Percentiles rank a stretch among this genome's conserved stretches.
Conservation (phyloP, 805 yeast genomes). For the Lachancea fermentati region DNA sequence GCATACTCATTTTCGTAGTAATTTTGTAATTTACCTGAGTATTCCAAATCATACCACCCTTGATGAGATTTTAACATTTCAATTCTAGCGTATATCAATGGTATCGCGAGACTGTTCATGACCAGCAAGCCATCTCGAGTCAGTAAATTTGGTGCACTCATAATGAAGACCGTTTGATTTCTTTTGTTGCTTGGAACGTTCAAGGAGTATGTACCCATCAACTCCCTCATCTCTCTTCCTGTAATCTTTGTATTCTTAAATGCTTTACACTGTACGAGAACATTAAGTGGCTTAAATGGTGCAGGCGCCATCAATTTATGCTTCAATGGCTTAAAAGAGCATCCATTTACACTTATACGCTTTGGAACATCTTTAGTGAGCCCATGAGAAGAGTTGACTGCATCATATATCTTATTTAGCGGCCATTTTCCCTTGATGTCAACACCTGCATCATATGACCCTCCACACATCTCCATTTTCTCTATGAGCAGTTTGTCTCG, state of each 20-base stretch:
- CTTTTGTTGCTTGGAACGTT: constrained; percentile 14
- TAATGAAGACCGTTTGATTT: constrained; percentile 21
- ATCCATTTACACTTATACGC: constrained; percentile 16
- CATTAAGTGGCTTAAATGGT: constrained; percentile 14
- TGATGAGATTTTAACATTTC: constrained; percentile 19
- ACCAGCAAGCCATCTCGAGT: constrained; percentile 28
- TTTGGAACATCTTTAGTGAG: constrained; percentile 12
- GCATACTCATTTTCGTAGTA: constrained; percentile 31
- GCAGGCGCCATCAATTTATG: constrained; percentile 9
- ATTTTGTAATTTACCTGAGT: constrained; percentile 25
- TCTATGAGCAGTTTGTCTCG: constrained; percentile 22
- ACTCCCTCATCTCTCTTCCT: constrained; percentile 30
- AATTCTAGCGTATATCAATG: constrained; percentile 27
- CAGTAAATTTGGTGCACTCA: constrained; percentile 31
- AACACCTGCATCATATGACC: constrained; percentile 32
- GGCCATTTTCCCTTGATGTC: constrained; percentile 30
- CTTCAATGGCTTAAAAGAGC: constrained; percentile 18
- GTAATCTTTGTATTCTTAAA: constrained; percentile 24
- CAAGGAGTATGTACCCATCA: constrained; percentile 28
- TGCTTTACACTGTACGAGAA: constrained; percentile 31
- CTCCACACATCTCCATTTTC: constrained; percentile 25
- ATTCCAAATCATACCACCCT: constrained; percentile 18
- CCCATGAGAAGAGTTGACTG: constrained; percentile 7
- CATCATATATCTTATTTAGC: constrained; percentile 12
- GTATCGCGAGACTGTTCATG: constrained; percentile 25